These are phyloP conservation scores for Candida gorgasii DNA, from an alignment of 805 yeast genomes.

Conservation along the genomic window DNA sequence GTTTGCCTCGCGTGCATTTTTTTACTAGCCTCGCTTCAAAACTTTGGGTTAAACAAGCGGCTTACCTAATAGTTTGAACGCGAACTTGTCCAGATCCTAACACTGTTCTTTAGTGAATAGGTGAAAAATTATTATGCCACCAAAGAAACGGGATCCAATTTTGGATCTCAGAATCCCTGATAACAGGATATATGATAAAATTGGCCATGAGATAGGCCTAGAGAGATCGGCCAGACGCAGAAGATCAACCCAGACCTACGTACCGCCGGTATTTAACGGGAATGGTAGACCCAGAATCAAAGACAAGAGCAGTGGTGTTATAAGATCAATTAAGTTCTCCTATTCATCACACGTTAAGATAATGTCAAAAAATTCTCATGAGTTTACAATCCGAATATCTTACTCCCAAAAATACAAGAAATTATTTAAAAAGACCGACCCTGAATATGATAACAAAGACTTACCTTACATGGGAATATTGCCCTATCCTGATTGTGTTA, in stretches of 20 bases:
- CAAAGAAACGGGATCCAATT: slow-evolving; percentile 22
- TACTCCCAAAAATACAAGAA: slow-evolving; percentile 3
- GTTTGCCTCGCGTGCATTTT: not conserved
- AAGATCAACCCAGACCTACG: not conserved
- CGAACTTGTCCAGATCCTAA: slow-evolving; percentile 1
- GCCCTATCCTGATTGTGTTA: slow-evolving; percentile 56
- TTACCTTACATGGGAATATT: slow-evolving; percentile 71
- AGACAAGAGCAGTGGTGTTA: not conserved
- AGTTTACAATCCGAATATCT: slow-evolving; percentile 3
- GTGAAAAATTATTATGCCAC: slow-evolving; percentile 20
- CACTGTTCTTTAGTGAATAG: not conserved
- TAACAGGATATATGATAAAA: slow-evolving; percentile 27
- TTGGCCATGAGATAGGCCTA: slow-evolving; percentile 19
- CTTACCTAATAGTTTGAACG: slow-evolving; percentile 2
- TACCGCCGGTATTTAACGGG: not conserved
- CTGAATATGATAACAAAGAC: slow-evolving; percentile 24
- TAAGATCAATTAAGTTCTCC: slow-evolving; percentile 1
- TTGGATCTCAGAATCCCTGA: slow-evolving; percentile 31
- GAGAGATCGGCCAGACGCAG: slow-evolving; percentile 25
- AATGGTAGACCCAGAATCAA: not conserved
- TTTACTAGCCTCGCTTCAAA: too few relatives aligned
- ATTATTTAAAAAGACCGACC: slow-evolving; percentile 10
- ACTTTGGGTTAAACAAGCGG: not conserved
- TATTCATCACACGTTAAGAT: not conserved
- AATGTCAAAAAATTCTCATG: not conserved